phyloP scores from a whole-genome alignment of 1,284 basidiomycete species.

The Ganoderma boninense region DNA sequence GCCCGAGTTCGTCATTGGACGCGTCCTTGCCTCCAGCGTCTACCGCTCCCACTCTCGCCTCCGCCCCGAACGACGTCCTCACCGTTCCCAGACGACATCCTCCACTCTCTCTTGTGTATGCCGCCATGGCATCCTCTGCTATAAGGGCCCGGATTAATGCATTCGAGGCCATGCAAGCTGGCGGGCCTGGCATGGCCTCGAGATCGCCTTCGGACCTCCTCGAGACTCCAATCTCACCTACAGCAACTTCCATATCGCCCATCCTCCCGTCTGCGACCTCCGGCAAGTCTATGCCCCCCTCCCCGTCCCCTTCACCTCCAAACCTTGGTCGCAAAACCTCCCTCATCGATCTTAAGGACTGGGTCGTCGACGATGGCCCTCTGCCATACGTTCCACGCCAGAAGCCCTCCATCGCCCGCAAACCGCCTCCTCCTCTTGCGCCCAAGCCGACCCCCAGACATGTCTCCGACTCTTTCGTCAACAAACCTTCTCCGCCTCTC shows the following conservation, averaged over 20 bases:
- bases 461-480: slow-evolving; percentile 34
- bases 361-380: slow-evolving; percentile 73
- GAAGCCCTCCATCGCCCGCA: slow-evolving; percentile 30
- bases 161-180: slow-evolving; percentile 51
- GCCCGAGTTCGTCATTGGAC: not conserved
- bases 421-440: slow-evolving; percentile 19
- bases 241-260: slow-evolving; percentile 40
- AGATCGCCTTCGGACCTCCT: slow-evolving; percentile 45
- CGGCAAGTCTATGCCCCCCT: slow-evolving; percentile 38
- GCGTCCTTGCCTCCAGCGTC: slow-evolving; percentile 4
- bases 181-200: slow-evolving; percentile 23
- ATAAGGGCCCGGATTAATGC: slow-evolving; percentile 67
- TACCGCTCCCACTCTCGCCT: slow-evolving; percentile 4
- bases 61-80: slow-evolving; percentile 5
- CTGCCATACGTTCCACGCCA: slow-evolving; percentile 40
- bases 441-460: slow-evolving; percentile 32
- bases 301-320: slow-evolving; percentile 62
- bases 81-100: not conserved
- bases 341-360: slow-evolving; percentile 76
- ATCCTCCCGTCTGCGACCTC: slow-evolving; percentile 42
- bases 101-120: not conserved
- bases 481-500: slow-evolving; percentile 49
- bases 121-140: slow-evolving; percentile 58
- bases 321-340: slow-evolving; percentile 66
- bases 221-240: slow-evolving; percentile 56